Conservation (phyloP, 176 grass and related monocot species). For the Aegilops umbellulata region DNA sequence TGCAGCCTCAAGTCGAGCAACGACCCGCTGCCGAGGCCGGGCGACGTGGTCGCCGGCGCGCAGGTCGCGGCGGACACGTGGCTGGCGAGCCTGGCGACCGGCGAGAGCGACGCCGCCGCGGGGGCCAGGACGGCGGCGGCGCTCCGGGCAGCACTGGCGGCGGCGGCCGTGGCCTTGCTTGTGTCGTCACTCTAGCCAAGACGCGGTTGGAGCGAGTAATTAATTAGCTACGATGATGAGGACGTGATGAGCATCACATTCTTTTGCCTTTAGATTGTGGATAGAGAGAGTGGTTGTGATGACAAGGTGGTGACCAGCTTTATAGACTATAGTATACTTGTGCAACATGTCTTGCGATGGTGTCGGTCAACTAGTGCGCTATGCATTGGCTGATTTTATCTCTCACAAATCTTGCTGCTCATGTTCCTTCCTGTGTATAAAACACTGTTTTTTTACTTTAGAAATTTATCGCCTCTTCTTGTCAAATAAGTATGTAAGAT, state of each 20-base stretch:
- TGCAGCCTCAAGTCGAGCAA: conserved; percentile 65
- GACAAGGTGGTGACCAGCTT: conserved; percentile 6
- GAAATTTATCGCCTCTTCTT: not conserved
- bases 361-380: conserved; percentile 17
- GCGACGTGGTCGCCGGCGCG: conserved; percentile 19
- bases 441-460: not conserved
- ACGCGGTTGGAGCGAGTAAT: not conserved
- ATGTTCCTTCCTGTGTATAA: conserved; percentile 16
- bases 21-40: conserved; percentile 38
- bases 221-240: not conserved
- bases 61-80: conserved; percentile 61
- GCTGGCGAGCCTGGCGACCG: conserved; percentile 78
- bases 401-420: not conserved
- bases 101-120: conserved; percentile 31
- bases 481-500: not conserved
- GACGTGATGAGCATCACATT: conserved; percentile 27
- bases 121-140: not conserved
- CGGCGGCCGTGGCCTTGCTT: conserved; percentile 29
- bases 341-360: not conserved
- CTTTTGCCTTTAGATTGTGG: conserved; percentile 43
- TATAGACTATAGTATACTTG: not conserved
- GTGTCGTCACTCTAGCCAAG: conserved; percentile 4
- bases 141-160: conserved; percentile 29
- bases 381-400: conserved; percentile 21
- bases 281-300: conserved; percentile 29